Base-by-base conservation (phyloP, 768 basidiomycete genomes). In the Mycena haematopus region DNA sequence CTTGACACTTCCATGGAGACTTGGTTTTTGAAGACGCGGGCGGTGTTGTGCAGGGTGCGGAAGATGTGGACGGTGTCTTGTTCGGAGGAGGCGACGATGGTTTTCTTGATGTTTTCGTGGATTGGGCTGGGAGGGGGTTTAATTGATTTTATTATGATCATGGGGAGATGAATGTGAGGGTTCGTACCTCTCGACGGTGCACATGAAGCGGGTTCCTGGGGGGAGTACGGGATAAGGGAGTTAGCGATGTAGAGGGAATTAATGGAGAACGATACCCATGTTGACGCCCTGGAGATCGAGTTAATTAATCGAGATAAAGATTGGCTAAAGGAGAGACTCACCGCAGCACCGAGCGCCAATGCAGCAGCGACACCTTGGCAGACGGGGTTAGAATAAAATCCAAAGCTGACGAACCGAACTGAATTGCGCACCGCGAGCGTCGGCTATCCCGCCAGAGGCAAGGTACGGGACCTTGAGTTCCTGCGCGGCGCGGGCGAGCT, bases 401-500 rank as follows among this genome's bases (percentile, higher is more conserved):
- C 7, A 52, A 35, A 3, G 3, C 15, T 24, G 2, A 5, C 11
- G 25, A 25, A 25, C 7, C 14, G 17, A 29, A 31, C 29, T 9
- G 29, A 31, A 31, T 8, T 38, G 8, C 22, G 33, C 19, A 52
- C 52, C 95, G 19, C 91, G 85, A 0, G 86, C 89, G 75, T 97
- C 91, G 10, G 90, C 95, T 64, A 97, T 84, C 11, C 96, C 96
- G 6, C 96, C 96, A 2, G 92, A 95, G 0, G 96, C 94, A 59
- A 97, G 86, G 72, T 87, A 98, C 2, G 96, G 96, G 38, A 90
- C 78, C 52, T 86, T 87, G 52, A 97, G 79, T 65, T 96, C 92
- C 67, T 91, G 84, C 2, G 89, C 92, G 1, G 95, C 93, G 56
- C 93, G 84, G 2, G 95, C 94, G 50, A 97, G 82, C 93, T 95